Evolutionary conservation across 2,329 filamentous ascomycete genomes (phyloP), one percentile per base, ranked within the genome.

Genomic region (Botrytis pseudocinerea): DNA sequence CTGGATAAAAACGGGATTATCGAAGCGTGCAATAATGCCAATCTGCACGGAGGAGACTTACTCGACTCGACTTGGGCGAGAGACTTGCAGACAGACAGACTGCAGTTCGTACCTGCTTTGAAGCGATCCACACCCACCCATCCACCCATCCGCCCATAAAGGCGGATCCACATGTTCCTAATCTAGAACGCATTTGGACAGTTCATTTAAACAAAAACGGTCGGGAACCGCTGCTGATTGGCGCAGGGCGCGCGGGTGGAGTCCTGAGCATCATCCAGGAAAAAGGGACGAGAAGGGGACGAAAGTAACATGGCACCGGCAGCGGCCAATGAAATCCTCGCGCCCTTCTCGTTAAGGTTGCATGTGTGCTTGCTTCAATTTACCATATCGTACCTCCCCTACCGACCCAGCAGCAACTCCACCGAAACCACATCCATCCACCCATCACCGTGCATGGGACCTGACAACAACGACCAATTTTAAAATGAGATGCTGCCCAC

Each of bases 401-500:
- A 32, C 16, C 18, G 16, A 35, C 57, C 22, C 32, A 40, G 46
- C 12, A 51, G 35, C 7, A 10, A 9, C 60, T 42, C 60, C 60
- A 42, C 60, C 60, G 12, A 62, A 62, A n/a, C n/a, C 4, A 25
- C 14, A 54, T 54, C 51, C 57, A 59, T 35, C 22, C 57, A 35
- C 14, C 40, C 44, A 38, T 66, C 63, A 32, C 51, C 32, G 0
- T 66, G 46, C 46, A 66, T 66, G 64, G 64, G 22, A 51, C 63
- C 63, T 18, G 44, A 57, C 68, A 46, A 35, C 60, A 42, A 40
- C 35, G 14, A 9, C 60, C 18, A 25, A 51, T 57, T 71, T 71
- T 71, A 71, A 71, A 71, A 71, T 71, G 69, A 71, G 60, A 32
- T 32, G 14, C 65, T 71, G 22, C 60, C 60, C 69, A 64, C 57